Conservation (phyloP, 1,284 basidiomycete genomes). For the Psilocybe mexicana region DNA sequence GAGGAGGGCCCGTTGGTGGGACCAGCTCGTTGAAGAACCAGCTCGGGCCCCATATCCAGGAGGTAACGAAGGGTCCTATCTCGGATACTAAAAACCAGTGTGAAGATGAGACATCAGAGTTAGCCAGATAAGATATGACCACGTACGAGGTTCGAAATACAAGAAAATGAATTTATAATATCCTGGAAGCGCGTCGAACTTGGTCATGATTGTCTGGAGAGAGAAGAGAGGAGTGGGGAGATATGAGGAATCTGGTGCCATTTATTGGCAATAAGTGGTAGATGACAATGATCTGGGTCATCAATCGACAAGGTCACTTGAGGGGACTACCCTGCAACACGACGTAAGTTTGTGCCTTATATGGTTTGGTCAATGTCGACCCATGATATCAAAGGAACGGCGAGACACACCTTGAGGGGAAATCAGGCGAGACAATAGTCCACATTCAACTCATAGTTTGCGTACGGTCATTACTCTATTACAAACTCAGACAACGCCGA, state of each 20-base stretch:
- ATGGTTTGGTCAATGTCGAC: not conserved
- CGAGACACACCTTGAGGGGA: not conserved
- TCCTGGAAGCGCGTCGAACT: slow-evolving; percentile 18
- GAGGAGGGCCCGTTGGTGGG: slow-evolving; percentile 19
- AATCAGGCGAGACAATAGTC: not conserved
- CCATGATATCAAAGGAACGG: not conserved
- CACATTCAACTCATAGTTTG: not conserved
- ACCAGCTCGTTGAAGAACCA: slow-evolving; percentile 23
- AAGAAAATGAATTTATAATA: slow-evolving; percentile 23
- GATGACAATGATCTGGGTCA: not conserved
- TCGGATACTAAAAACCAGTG: slow-evolving; percentile 13
- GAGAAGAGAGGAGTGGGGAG: not conserved
- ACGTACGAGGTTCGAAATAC: slow-evolving; percentile 19
- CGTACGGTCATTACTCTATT: not conserved
- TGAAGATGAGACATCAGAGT: not conserved
- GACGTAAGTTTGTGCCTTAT: not conserved
- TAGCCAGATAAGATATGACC: not conserved
- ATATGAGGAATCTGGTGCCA: not conserved
- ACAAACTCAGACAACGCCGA: not conserved
- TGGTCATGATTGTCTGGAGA: slow-evolving; percentile 8
- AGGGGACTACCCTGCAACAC: not conserved
- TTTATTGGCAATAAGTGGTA: not conserved
- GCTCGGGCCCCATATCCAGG: slow-evolving; percentile 15
- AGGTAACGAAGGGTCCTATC: slow-evolving; percentile 21
- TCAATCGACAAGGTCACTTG: not conserved